These are phyloP conservation scores for Cyphellophora europaea DNA, from an alignment of 2,329 filamentous ascomycete species.

Conservation along the genomic window DNA sequence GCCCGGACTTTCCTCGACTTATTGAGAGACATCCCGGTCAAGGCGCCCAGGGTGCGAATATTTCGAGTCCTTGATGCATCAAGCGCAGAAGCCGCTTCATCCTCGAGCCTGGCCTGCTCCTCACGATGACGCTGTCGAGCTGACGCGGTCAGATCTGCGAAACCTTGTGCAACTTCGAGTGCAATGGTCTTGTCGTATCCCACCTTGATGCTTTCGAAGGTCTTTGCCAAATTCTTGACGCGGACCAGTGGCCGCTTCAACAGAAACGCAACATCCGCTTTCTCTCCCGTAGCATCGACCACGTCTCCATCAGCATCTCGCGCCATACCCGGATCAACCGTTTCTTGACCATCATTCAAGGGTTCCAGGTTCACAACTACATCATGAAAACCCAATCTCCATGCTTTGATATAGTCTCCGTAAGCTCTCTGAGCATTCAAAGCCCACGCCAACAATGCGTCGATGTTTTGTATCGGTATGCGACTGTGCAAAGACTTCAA, in stretches of 20 bases:
- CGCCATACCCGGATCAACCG: constrained; percentile 44
- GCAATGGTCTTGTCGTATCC: constrained; percentile 36
- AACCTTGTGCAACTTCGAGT: constrained; percentile 50
- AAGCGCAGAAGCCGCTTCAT: constrained; percentile 77
- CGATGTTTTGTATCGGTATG: constrained; percentile 64
- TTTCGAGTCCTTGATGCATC: constrained; percentile 75
- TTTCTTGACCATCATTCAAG: constrained; percentile 46
- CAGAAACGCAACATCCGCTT: constrained; percentile 88
- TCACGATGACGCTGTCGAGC: constrained; percentile 66
- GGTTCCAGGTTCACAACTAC: constrained; percentile 88
- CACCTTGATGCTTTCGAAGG: constrained; percentile 55
- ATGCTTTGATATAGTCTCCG: constrained; percentile 73
- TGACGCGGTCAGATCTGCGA: constrained; percentile 65
- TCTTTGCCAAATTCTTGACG: constrained; percentile 77
- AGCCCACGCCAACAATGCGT: constrained; percentile 71
- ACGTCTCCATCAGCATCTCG: constrained; percentile 53
- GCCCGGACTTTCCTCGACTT: constrained; percentile 73
- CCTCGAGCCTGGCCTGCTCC: constrained; percentile 64
- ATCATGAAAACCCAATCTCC: constrained; percentile 90
- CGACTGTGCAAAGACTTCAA: constrained; percentile 71
- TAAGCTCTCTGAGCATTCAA: constrained; percentile 70
- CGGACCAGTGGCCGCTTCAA: constrained; percentile 81
- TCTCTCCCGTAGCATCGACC: constrained; percentile 67
- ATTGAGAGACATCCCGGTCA: constrained; percentile 64
- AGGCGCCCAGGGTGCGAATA: constrained; percentile 62